Base-by-base conservation (phyloP, 2,329 filamentous ascomycete species). In the Pseudocercospora pini-densiflorae region DNA sequence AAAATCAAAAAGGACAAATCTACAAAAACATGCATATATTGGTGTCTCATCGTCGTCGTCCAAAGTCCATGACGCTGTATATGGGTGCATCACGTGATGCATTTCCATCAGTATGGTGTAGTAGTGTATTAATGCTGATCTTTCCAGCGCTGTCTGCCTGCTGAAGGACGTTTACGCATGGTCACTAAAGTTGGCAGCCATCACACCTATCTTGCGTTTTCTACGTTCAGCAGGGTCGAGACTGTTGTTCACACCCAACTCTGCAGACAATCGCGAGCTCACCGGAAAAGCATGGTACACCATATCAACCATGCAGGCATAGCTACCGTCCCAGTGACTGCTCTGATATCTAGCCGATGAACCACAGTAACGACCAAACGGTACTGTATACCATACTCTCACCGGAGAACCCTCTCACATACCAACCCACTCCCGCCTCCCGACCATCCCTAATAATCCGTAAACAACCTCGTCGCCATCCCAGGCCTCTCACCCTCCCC, bases 1-100 rank as follows among this genome's bases (percentile, higher is more conserved):
- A 53, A 24, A n/a, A 43, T 36, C n/a, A 57, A 57, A 43, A 64
- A 49, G 62, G 62, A 64, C 62, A 43, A 64, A 64, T 64, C 53
- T 43, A 63, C 59, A 64, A 60, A 24, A 53, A 47, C 21, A 43
- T 33, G 19, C 33, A 59, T 24, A 59, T 23, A 16, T n/a, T 27
- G 14, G 12, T 19, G 57, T 59, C 36, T 21, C 3, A 1, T 43
- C 40, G 8, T 43, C 10, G 10, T 27, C 24, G 23, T 7, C 7
- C 27, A 16, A 33, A 29, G 51, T 55, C 55, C 16, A 58, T 24
- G 55, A 58, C 55, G 55, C 55, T 24, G n/a, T 12, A 43, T 43
- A 19, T 2, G 7, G 23, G 16, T 4, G 16, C 27, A 58, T 58
- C 55, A 58, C 55, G 55, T 43, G 55, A 43, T 58, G n/a, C 23